Base-by-base conservation (phyloP, 1,284 basidiomycete genomes). In the Apiotrichum siamense region DNA sequence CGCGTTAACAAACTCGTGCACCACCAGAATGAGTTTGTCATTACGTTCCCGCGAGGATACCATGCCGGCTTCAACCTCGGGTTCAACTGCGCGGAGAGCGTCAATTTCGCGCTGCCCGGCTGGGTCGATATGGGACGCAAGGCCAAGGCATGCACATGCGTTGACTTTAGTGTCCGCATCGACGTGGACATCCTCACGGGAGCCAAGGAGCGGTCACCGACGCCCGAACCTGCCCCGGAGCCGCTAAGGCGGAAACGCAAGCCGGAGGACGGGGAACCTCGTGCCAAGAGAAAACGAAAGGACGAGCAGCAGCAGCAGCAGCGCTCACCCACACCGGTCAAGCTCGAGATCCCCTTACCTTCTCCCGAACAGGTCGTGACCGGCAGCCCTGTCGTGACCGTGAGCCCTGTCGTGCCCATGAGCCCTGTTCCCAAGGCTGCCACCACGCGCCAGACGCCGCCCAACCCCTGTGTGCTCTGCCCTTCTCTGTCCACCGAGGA, bases 21-120 rank as follows among this genome's bases (percentile, higher is more conserved):
- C 66, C 84, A 92, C 52, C 79, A 81, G 37, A 87, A 89, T 36
- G 94, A 97, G 72, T 97, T 97, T 63, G 89, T 98, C 33, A 87
- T 98, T 60, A 98, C 94, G 0, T 98, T 85, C 69, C 94, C 94
- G 0, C 78, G 84, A 36, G 93, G 93, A 10, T 97, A 97, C 71
- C 93, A 97, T 69, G 88, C 91, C 0, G 94, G 94, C 17, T 97
- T 96, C 79, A 98, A 98, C 67, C 77, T 97, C 33, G 96, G 94
- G 15, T 85, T 96, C 70, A 98, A 98, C 68, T 97, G 94, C 65
- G 94, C 94, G 3, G 96, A 98, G 75, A 91, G 87, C 59, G 90
- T 97, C 64, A 98, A 98, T 72, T 98, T 98, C 73, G 96, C 96
- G 0, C 79, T 97, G 24, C 88, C 97, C 20, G 88, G 85, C 53